Evolutionary conservation across 2,329 filamentous ascomycete genomes (phyloP), one percentile per base, ranked within the genome.

Genomic region (Helotiales sp.): DNA sequence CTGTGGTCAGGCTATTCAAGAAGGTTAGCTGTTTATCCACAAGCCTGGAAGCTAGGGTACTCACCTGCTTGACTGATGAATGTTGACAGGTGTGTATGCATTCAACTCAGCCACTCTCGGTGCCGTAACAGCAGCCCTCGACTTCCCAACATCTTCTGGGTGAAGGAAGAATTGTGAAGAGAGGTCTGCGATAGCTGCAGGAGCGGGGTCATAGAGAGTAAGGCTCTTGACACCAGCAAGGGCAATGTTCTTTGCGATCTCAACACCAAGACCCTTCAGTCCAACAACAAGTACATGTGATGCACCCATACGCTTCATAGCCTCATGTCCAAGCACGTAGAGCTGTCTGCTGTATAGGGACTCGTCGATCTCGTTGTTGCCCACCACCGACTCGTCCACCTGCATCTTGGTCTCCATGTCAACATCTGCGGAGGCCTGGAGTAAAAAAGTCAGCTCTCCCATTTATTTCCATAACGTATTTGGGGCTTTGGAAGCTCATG

Each of bases 241-340:
- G 59, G 95, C 95, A 70, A 99, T 91, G 71, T 99, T 99, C 83
- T 99, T 99, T 71, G 95, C 93, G 69, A 99, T 95, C 77, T 99
- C 95, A 55, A 97, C 93, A 79, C 95, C 95, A 38, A 99, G 84
- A 52, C 95, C 95, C 74, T 95, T 93, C 66, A 98, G 80, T 63
- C 95, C 95, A 62, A 93, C 89, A 56, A 99, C 82, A 53, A 99
- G 89, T 59, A 99, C 85, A 72, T 98, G 96, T 55, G 95, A 98
- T 61, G 92, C 90, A 70, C 93, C 86, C 95, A 99, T 99, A 70
- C 95, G 92, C 82, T 96, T 98, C 95, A 99, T 99, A 65, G 95
- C 95, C 75, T 88, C 85, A 69, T 88, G 85, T 63, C 85, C 85
- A 52, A 88, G 74, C 60, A 88, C 86, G 71, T 89, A 89, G 67